Evolutionary conservation across 345 rosid genomes (phyloP).

Genomic region (Acer negundo): DNA sequence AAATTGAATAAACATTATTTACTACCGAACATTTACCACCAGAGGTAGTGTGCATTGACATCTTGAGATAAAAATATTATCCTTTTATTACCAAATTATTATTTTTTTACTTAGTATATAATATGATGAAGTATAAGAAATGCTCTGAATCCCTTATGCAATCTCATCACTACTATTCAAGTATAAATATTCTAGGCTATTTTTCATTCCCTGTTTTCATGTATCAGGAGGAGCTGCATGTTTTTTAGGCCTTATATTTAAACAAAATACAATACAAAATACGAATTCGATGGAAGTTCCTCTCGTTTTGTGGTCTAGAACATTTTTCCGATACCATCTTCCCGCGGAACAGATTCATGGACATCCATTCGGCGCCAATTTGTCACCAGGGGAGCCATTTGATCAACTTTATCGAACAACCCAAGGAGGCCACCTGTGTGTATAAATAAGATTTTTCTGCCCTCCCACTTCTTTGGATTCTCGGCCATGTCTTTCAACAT

Average conservation of each 20-base stretch:
- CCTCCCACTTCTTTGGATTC: slow-evolving; percentile 80
- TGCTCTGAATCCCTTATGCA: background rate
- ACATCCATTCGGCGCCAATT: slow-evolving; percentile 83
- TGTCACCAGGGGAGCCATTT: slow-evolving; percentile 59
- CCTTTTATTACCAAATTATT: background rate
- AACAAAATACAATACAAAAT: no score
- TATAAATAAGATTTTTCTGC: slow-evolving; percentile 73
- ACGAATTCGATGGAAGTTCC: background rate
- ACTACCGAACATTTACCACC: no score
- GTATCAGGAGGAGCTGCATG: background rate
- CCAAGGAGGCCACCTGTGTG: slow-evolving; percentile 92
- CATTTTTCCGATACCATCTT: slow-evolving; percentile 81
- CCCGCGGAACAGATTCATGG: slow-evolving; percentile 66
- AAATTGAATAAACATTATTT: no score
- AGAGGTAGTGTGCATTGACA: background rate
- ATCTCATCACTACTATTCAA: background rate
- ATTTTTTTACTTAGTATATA: background rate
- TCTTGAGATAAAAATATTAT: background rate
- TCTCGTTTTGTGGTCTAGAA: slow-evolving; percentile 36
- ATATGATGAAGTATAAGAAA: background rate
- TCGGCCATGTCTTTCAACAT: slow-evolving; percentile 76
- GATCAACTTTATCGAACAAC: slow-evolving; percentile 77
- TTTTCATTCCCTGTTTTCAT: background rate
- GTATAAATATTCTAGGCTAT: background rate
- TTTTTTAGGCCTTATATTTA: background rate